Conservation (phyloP, 768 basidiomycete genomes). For the Favolaschia claudopus region DNA sequence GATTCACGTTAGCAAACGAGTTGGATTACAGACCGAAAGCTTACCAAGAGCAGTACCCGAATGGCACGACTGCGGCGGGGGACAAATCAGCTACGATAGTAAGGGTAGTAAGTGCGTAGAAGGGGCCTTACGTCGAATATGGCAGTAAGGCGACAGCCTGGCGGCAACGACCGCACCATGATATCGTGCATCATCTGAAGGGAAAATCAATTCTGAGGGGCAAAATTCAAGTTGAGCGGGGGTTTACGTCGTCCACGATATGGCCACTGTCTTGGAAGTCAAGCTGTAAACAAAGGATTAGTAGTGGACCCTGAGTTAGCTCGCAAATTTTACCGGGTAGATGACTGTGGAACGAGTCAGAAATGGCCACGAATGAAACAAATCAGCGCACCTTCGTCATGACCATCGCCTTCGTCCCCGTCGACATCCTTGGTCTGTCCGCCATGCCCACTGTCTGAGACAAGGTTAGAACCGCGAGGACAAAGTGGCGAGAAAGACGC, state of each 20-base stretch:
- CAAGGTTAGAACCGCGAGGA: too few relatives aligned
- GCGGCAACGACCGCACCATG: constrained; percentile 81
- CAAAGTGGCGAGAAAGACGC: neutral
- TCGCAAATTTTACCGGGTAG: constrained; percentile 72
- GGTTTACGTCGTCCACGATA: constrained; percentile 88
- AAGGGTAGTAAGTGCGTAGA: neutral
- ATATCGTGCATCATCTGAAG: constrained; percentile 74
- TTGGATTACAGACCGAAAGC: constrained; percentile 19
- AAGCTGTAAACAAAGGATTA: constrained; percentile 40
- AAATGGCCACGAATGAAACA: neutral
- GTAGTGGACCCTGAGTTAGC: neutral
- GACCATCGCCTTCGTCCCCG: constrained; percentile 87
- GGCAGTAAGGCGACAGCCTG: constrained; percentile 88
- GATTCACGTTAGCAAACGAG: constrained; percentile 1
- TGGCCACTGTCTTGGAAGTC: constrained; percentile 67
- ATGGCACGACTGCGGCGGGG: constrained; percentile 71
- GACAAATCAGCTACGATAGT: neutral
- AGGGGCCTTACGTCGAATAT: constrained; percentile 71
- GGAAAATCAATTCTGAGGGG: constrained; percentile 9
- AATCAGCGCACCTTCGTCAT: constrained; percentile 68
- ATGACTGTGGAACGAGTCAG: constrained; percentile 60
- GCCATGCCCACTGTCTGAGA: constrained; percentile 93
- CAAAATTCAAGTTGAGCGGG: neutral
- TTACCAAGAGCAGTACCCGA: constrained; percentile 87
- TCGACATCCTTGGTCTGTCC: constrained; percentile 86